Evolutionary conservation across 164 flowering plant genomes (phyloP).

Genomic region (Liriodendron chinense): DNA sequence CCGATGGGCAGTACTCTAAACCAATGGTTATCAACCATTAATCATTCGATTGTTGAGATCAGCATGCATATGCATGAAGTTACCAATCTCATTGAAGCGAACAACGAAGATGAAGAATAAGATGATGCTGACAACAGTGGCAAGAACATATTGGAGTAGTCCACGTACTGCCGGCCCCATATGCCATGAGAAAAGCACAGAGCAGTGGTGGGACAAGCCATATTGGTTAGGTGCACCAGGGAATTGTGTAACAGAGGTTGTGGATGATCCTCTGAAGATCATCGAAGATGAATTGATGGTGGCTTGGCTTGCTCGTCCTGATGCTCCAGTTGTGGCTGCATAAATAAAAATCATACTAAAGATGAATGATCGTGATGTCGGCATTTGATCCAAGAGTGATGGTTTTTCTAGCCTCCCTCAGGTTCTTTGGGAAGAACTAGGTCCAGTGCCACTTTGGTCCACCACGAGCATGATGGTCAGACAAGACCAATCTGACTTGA

Average conservation of each 20-base stretch:
- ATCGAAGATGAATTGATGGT: slow-evolving; percentile 53
- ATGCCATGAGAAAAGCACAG: slow-evolving; percentile 77
- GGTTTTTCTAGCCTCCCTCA: slow-evolving; percentile 34
- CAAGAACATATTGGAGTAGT: slow-evolving; percentile 33
- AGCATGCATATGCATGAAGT: slow-evolving; percentile 33
- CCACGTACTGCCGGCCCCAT: slow-evolving; percentile 65
- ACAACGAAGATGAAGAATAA: slow-evolving; percentile 15
- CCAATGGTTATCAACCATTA: slow-evolving; percentile 8
- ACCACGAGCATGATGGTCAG: slow-evolving; percentile 66
- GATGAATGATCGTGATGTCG: slow-evolving; percentile 55
- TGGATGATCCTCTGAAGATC: slow-evolving; percentile 62
- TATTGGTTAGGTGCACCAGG: slow-evolving; percentile 79
- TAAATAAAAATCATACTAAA: slow-evolving; percentile 64
- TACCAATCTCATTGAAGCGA: slow-evolving; percentile 10
- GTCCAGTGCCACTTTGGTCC: slow-evolving; percentile 79
- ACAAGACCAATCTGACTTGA: too few species aligned
- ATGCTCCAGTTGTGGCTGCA: slow-evolving; percentile 69
- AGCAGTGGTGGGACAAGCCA: slow-evolving; percentile 79
- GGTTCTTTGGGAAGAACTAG: slow-evolving; percentile 45
- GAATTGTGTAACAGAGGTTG: slow-evolving; percentile 70
- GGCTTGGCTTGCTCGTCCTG: slow-evolving; percentile 86
- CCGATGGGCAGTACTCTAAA: too few species aligned
- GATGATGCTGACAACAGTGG: slow-evolving; percentile 18
- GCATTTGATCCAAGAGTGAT: slow-evolving; percentile 82
- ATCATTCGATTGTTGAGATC: slow-evolving; percentile 51